Conservation (phyloP, 139 green algal genomes). For the Chlorella sp. region DNA sequence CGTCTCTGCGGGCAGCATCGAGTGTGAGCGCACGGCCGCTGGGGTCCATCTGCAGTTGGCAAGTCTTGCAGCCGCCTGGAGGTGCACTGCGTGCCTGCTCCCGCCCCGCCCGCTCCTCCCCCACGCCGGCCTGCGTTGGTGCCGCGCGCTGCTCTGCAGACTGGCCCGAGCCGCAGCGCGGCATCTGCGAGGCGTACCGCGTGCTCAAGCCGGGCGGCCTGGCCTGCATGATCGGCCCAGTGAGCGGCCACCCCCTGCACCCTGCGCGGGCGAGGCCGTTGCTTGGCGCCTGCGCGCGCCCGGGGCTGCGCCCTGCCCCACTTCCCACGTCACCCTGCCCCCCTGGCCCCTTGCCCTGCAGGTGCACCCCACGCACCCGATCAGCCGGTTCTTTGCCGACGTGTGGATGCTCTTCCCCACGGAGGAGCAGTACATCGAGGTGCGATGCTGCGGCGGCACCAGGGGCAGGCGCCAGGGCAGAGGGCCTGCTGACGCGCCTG, state of each 20-base stretch:
- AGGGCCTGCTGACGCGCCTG: no score
- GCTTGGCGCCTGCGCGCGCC: neutral
- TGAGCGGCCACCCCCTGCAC: no score
- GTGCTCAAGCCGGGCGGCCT: constrained; percentile 90
- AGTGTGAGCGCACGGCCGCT: neutral
- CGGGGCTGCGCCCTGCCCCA: neutral
- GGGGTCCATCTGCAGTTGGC: neutral
- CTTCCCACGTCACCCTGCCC: no score
- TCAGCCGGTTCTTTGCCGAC: constrained; percentile 88
- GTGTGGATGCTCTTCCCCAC: constrained; percentile 97
- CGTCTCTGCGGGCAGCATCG: constrained; percentile 88
- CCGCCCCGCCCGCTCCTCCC: neutral
- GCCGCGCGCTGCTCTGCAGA: no score
- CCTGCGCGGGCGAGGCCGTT: no score
- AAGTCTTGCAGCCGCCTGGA: neutral
- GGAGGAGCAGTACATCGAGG: constrained; percentile 93
- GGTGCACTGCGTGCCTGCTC: constrained; percentile 11
- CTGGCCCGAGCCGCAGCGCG: constrained; percentile 81
- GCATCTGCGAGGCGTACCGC: constrained; percentile 78
- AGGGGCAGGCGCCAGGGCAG: no score
- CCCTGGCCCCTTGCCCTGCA: neutral
- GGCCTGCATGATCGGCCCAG: constrained; percentile 91
- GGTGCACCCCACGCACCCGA: constrained; percentile 88
- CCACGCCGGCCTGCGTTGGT: no score
- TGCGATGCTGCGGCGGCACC: no score